Evolutionary conservation across 176 grass and related monocot species (phyloP).

Genomic region (Thinopyrum elongatum): DNA sequence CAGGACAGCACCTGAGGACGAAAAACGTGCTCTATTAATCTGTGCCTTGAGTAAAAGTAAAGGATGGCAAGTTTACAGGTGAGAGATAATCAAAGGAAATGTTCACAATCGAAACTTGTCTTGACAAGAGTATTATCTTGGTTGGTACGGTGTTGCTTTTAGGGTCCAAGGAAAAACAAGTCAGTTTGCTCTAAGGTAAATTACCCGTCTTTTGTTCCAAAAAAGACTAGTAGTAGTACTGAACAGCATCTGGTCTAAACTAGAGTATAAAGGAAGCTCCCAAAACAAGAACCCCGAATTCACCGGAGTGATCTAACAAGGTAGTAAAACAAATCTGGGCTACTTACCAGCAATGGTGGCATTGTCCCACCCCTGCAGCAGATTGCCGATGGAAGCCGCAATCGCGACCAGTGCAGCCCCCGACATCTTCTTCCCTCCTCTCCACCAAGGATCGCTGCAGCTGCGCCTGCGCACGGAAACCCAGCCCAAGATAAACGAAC

Average conservation of each 20-base stretch:
- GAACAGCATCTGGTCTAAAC: not conserved
- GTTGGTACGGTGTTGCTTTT: not conserved
- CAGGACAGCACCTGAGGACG: conserved; percentile 65
- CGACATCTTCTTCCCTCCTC: conserved; percentile 32
- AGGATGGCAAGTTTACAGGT: conserved; percentile 23
- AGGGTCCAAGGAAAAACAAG: not conserved
- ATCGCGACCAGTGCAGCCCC: conserved; percentile 66
- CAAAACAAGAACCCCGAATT: not conserved
- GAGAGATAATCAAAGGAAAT: not conserved
- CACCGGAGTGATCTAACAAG: not conserved
- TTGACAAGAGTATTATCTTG: not conserved
- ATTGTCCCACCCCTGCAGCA: conserved; percentile 89
- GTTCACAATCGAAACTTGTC: not conserved
- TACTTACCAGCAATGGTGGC: conserved; percentile 72
- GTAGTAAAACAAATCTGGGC: not conserved
- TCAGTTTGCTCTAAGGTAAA: not conserved
- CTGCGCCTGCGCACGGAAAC: not conserved
- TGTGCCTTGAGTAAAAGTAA: conserved; percentile 4
- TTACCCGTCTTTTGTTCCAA: not conserved
- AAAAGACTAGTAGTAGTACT: not conserved
- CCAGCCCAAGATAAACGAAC: not conserved
- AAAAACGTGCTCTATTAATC: not conserved
- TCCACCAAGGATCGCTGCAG: not conserved
- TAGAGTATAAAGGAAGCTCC: not conserved
- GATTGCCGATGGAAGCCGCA: conserved; percentile 71